Evolutionary conservation across 768 basidiomycete species (phyloP), one percentile per base, ranked within the genome.

Genomic region (Boletus vermiculosoides): DNA sequence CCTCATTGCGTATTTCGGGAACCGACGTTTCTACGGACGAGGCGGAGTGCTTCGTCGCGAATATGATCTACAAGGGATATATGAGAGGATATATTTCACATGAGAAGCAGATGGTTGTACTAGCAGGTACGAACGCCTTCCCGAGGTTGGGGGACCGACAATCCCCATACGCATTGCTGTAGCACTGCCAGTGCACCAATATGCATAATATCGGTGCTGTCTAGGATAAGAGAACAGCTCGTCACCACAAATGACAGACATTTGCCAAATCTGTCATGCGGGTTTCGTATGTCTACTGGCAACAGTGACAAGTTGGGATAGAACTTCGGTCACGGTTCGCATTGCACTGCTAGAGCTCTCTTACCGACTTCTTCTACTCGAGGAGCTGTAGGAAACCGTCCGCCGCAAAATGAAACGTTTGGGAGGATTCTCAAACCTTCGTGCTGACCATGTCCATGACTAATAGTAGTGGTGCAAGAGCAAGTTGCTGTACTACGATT

Each of bases 1-100:
- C 77, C n/a, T 87, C 90, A 6, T 75, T 96, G 48, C 77, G 75
- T 50, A 73, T 92, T 55, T 87, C 89, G 4, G 90, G 88, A 3
- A 80, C 84, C 57, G 82, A 86, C 12, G 83, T 90, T 23, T 78
- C 85, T 9, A 68, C 78, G 57, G 94, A 90, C 62, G 94, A 96
- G 71, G 91, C 92, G 2, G 94, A 98, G 72, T 97, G 94, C 71
- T 81, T 94, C 50, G 84, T 97, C 9, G 94, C 94, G 30, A 95
- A 95, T 69, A 90, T 96, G 91, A 90, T 98, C 44, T 94, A 88
- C 76, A 92, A 88, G 75, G 91, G 90, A 20, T 92, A 87, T 71
- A 87, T 98, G 74, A 83, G 90, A 50, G 97, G 97, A 10, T 99
- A 98, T 73, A 94, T 99, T 65, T 94, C 93, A 49, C 97, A 99